phyloP scores from a whole-genome alignment of 2,329 filamentous ascomycete genomes.

The Colletotrichum coccodes region DNA sequence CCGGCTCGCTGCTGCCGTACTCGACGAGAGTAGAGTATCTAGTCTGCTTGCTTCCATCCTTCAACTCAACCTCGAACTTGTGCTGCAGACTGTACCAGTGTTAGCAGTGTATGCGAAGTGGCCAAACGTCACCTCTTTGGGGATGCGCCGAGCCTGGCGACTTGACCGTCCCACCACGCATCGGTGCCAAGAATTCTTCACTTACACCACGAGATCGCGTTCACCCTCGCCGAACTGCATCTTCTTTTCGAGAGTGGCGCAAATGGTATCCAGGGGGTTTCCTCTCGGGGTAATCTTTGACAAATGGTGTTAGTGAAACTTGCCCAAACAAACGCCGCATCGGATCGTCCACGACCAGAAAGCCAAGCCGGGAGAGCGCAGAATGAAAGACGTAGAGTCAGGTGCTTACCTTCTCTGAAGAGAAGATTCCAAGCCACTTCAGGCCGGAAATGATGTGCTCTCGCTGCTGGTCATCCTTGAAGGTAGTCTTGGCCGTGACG shows the following conservation, averaged over 20 bases:
- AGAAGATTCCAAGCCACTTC: conserved; percentile 61
- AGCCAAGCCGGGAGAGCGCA: too few relatives aligned
- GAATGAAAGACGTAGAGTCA: background rate
- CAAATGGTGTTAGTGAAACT: background rate
- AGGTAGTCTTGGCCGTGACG: conserved; percentile 79
- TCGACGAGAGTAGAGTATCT: conserved; percentile 83
- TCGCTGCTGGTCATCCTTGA: conserved; percentile 75
- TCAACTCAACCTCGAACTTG: conserved; percentile 85
- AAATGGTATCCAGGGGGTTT: conserved; percentile 89
- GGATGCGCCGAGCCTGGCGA: background rate
- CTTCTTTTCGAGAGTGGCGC: conserved; percentile 88
- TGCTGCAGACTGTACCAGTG: conserved; percentile 67
- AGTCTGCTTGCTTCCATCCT: conserved; percentile 81
- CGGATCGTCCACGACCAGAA: background rate
- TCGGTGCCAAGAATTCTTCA: background rate
- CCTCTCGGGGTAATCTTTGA: conserved; percentile 74
- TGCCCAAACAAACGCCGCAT: too few relatives aligned
- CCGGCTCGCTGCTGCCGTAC: conserved; percentile 74
- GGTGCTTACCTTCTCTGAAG: background rate
- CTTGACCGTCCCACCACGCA: background rate
- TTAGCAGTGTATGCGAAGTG: background rate
- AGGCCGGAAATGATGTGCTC: conserved; percentile 77
- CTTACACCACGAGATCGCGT: conserved; percentile 78
- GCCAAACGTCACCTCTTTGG: background rate
- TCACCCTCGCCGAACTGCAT: conserved; percentile 87